Evolutionary conservation across 2,329 filamentous ascomycete genomes (phyloP).

Genomic region (Aphanoascus verrucosus): DNA sequence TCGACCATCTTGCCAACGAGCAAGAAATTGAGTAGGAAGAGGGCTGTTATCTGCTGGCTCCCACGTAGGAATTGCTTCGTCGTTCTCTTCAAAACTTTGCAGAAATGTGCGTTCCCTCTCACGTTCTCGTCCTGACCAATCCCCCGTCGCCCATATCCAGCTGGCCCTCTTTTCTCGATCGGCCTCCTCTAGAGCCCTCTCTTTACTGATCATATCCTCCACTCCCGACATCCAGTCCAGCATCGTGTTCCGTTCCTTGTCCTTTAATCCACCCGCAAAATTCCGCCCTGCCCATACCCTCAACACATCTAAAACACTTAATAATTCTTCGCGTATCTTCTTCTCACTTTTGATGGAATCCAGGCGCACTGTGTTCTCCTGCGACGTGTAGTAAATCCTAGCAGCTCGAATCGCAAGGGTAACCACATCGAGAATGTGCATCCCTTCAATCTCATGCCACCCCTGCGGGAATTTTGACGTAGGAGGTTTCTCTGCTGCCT

Average conservation of each 20-base stretch:
- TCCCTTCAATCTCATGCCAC: conserved; percentile 79
- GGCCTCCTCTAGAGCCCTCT: conserved; percentile 64
- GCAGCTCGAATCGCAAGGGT: conserved; percentile 92
- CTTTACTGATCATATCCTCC: conserved; percentile 61
- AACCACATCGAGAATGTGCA: conserved; percentile 84
- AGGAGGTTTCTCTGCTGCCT: conserved; percentile 21
- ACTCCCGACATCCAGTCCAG: conserved; percentile 70
- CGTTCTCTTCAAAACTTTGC: conserved; percentile 52
- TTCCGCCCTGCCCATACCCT: conserved; percentile 83
- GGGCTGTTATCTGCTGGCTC: conserved; percentile 42
- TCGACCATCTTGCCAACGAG: conserved; percentile 64
- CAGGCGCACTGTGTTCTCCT: conserved; percentile 74
- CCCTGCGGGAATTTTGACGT: conserved; percentile 40
- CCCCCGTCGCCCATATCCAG: conserved; percentile 70
- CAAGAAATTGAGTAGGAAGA: conserved; percentile 56
- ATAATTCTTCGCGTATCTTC: conserved; percentile 69
- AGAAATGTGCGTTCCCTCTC: conserved; percentile 76
- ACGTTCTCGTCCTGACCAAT: conserved; percentile 65
- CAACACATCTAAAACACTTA: conserved; percentile 78
- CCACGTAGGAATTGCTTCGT: conserved; percentile 57
- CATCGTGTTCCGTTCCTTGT: conserved; percentile 67
- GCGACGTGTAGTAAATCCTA: conserved; percentile 91
- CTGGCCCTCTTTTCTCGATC: conserved; percentile 61
- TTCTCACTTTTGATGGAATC: conserved; percentile 82
- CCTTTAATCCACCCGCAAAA: conserved; percentile 70